Evolutionary conservation across 2,329 filamentous ascomycete genomes (phyloP), one percentile per base, ranked within the genome.

Genomic region (Thielaviopsis populi): DNA sequence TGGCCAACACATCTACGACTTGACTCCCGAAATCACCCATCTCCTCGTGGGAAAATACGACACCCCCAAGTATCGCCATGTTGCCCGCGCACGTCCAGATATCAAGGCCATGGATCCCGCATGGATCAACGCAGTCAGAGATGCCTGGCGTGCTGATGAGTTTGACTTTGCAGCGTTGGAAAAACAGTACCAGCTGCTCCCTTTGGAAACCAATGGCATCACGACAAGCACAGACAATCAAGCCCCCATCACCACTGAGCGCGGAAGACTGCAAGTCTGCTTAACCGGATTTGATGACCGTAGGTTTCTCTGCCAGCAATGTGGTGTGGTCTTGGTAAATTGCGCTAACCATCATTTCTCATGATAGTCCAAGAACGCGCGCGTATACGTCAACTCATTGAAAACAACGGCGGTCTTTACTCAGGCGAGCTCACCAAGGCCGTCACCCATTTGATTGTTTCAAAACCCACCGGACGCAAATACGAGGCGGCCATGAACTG

Each of bases 1-100:
- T 68, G 94, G 91, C 61, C 75, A 82, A 66, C 88, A 95, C 79
- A 91, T 88, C 70, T 87, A 91, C 73, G 91, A 99, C 73, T 83
- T 99, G 54, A 97, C 91, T n/a, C 89, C 88, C 64, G 90, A 96
- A 73, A 90, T 95, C 59, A 97, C 94, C 4, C 94, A 99, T 76
- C 84, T 99, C 58, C 82, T 99, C 67, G 89, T 96, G 67, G 94
- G 91, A 72, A 86, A 88, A 70, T 88, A 90, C 70, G 83, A 92
- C 72, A 97, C 92, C 0, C 84, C 88, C 60, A 99, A 99, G 74
- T 99, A 99, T 75, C 87, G 86, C 73, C 96, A 95, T 78, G 92
- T 97, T 70, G 94, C 92, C 63, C 89, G 86, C 71, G 88, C 92
- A 72, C 83, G 94, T 62, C 84, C 87, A 59, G 94, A 99, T 71